Conservation (phyloP, 306 rosid genomes). For the Notholithocarpus densiflorus region DNA sequence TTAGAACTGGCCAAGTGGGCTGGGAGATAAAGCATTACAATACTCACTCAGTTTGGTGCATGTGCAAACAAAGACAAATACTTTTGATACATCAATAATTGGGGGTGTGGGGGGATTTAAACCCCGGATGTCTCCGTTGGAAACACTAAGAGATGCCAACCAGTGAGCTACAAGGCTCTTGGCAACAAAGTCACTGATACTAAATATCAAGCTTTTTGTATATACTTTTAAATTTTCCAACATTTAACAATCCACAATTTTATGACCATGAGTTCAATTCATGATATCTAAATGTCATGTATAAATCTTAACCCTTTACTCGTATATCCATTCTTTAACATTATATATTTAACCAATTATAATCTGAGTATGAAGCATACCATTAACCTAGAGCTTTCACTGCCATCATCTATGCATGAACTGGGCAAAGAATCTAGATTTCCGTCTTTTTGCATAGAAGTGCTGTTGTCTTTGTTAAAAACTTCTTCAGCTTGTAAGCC, state of each 20-base stretch:
- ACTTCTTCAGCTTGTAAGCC: conserved; percentile 10
- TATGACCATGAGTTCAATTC: too few species aligned
- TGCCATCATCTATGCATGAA: conserved; percentile 20
- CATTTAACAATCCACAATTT: not conserved
- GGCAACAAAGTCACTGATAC: not conserved
- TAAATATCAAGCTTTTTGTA: not conserved
- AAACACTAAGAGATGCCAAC: too few species aligned
- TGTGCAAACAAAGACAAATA: not conserved
- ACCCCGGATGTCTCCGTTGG: too few species aligned
- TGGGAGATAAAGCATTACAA: too few species aligned
- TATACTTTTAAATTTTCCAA: conserved; percentile 8
- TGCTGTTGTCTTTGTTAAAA: conserved; percentile 1
- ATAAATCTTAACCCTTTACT: too few species aligned
- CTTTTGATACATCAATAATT: too few species aligned
- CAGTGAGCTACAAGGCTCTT: too few species aligned
- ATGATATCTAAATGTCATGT: too few species aligned
- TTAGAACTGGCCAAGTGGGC: too few species aligned
- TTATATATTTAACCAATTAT: not conserved
- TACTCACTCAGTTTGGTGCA: too few species aligned
- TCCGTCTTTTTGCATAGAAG: conserved; percentile 14
- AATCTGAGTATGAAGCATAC: conserved; percentile 35
- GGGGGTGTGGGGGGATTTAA: too few species aligned
- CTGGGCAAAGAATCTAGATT: conserved; percentile 16
- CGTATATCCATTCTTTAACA: too few species aligned
- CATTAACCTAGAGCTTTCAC: conserved; percentile 23